Evolutionary conservation across 768 basidiomycete species (phyloP).

Genomic region (Suillus bovinus): DNA sequence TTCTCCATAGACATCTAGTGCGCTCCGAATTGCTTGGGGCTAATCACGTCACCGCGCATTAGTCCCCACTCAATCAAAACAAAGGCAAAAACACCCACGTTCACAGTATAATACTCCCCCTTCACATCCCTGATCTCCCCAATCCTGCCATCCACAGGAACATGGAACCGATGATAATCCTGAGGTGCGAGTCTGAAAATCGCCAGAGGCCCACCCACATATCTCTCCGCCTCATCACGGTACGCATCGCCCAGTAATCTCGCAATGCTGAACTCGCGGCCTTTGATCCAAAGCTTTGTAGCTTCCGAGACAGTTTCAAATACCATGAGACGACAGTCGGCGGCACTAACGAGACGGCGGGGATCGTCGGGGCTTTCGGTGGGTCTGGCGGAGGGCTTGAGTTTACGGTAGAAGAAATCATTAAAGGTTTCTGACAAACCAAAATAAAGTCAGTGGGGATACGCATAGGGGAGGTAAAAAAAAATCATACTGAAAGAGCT

Average conservation of each 20-base stretch:
- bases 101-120: conserved; percentile 97
- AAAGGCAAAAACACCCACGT: conserved; percentile 46
- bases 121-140: conserved; percentile 81
- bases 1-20: conserved; percentile 91
- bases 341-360: conserved; percentile 79
- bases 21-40: conserved; percentile 92
- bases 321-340: conserved; percentile 95
- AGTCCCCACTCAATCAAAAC: background rate
- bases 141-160: conserved; percentile 81
- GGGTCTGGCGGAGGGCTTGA: conserved; percentile 81
- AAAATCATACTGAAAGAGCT: conserved; percentile 82
- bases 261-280: conserved; percentile 84
- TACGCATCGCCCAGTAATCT: conserved; percentile 81
- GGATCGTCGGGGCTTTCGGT: conserved; percentile 73
- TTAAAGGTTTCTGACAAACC: conserved; percentile 78
- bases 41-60: conserved; percentile 26
- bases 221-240: conserved; percentile 66
- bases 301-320: conserved; percentile 88
- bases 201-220: conserved; percentile 76
- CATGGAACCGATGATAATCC: conserved; percentile 95
- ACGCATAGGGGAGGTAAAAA: background rate
- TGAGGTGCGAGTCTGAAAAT: conserved; percentile 94
- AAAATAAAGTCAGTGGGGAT: conserved; percentile 7
- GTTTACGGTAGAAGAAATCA: conserved; percentile 87
- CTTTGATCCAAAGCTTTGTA: conserved; percentile 94